phyloP scores from a whole-genome alignment of 2,329 filamentous ascomycete genomes.

The Epichloe festucae region DNA sequence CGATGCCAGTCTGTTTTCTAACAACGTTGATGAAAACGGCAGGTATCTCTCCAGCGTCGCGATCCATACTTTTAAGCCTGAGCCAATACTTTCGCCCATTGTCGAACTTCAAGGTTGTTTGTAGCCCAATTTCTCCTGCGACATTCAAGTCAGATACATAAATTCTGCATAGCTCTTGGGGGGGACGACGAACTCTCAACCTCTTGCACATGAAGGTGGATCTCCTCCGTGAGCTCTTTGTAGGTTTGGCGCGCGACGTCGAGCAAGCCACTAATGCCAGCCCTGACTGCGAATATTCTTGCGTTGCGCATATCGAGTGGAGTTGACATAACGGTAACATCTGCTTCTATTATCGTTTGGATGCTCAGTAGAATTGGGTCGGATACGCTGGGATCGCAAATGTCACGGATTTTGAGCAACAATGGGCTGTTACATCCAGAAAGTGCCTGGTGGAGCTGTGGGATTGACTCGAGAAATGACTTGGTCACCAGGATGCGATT shows the following conservation, averaged over 20 bases:
- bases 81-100: constrained; percentile 69
- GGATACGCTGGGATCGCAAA: constrained; percentile 53
- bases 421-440: constrained; percentile 49
- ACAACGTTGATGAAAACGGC: constrained; percentile 65
- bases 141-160: neutral
- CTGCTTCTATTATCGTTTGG: constrained; percentile 59
- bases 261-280: constrained; percentile 71
- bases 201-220: constrained; percentile 55
- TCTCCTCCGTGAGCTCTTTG: constrained; percentile 74
- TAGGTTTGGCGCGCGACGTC: constrained; percentile 83
- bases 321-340: constrained; percentile 64
- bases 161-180: neutral
- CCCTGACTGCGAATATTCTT: constrained; percentile 77
- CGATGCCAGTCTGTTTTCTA: constrained; percentile 59
- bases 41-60: constrained; percentile 42
- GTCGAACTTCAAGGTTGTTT: constrained; percentile 62
- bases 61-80: constrained; percentile 50
- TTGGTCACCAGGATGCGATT: constrained; percentile 84
- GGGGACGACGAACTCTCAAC: constrained; percentile 41
- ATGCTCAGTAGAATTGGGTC: constrained; percentile 52
- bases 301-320: constrained; percentile 84
- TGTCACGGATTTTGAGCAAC: constrained; percentile 52
- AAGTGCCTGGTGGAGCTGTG: constrained; percentile 55
- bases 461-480: constrained; percentile 58
- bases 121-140: constrained; percentile 42